Evolutionary conservation across 306 rosid genomes (phyloP).

Genomic region (Trifolium repens): DNA sequence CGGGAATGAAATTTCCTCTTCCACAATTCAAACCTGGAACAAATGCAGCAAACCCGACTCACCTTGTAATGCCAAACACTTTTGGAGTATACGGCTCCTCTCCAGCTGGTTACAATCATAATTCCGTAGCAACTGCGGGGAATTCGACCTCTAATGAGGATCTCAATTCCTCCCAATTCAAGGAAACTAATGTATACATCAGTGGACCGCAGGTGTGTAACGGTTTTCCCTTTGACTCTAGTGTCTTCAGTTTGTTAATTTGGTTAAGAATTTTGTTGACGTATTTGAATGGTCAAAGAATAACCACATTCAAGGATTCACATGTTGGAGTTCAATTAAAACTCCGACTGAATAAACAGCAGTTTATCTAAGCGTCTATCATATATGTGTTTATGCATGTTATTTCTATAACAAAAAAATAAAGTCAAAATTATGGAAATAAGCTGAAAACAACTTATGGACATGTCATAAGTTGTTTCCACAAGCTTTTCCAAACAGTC

Average conservation of each 20-base stretch:
- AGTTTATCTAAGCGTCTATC: not conserved
- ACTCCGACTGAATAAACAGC: not conserved
- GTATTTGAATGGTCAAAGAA: conserved; percentile 2
- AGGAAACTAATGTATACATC: conserved; percentile 83
- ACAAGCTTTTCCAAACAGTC: not conserved
- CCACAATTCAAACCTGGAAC: conserved; percentile 84
- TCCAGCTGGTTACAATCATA: conserved; percentile 78
- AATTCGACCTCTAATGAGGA: conserved; percentile 80
- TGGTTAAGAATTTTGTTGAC: conserved; percentile 16
- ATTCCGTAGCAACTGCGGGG: conserved; percentile 68
- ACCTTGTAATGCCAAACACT: conserved; percentile 76
- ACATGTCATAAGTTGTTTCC: not conserved
- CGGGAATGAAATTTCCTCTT: conserved; percentile 86
- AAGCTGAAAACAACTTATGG: not conserved
- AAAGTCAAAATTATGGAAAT: not conserved
- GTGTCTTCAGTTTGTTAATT: conserved; percentile 33
- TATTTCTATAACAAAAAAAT: not conserved
- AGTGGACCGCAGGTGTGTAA: conserved; percentile 86
- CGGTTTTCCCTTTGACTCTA: conserved; percentile 47
- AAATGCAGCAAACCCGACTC: conserved; percentile 75
- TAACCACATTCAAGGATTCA: not conserved
- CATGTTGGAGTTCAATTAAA: conserved; percentile 2
- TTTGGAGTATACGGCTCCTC: conserved; percentile 90
- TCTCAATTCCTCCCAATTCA: conserved; percentile 80
- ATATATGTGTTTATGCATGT: not conserved